phyloP scores from a whole-genome alignment of 306 rosid genomes.

The Abrus precatorius region DNA sequence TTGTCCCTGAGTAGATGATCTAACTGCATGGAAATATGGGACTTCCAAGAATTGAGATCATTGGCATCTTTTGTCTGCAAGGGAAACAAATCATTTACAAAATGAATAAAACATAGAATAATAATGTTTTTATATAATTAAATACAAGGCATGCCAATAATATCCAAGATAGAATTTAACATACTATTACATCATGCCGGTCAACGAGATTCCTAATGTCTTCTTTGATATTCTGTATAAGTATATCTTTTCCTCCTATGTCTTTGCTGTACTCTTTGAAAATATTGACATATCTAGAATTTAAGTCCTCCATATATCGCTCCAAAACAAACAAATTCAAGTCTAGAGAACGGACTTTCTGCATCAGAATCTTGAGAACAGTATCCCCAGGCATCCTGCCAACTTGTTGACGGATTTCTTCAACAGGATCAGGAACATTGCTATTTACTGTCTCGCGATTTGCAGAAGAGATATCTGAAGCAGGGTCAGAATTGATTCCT shows the following conservation, averaged over 20 bases:
- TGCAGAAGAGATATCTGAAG: conserved; percentile 53
- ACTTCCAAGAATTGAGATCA: conserved; percentile 81
- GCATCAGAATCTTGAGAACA: conserved; percentile 93
- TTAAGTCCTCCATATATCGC: conserved; percentile 82
- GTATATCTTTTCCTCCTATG: conserved; percentile 61
- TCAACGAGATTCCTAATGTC: conserved; percentile 66
- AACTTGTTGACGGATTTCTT: conserved; percentile 78
- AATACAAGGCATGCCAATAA: background rate
- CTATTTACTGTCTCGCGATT: conserved; percentile 61
- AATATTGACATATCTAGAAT: conserved; percentile 75
- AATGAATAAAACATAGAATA: conserved; percentile 19
- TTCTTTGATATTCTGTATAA: conserved; percentile 72
- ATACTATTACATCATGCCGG: conserved; percentile 68
- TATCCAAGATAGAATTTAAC: conserved; percentile 52
- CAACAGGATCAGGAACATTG: conserved; percentile 70
- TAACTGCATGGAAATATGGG: conserved; percentile 72
- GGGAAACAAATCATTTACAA: conserved; percentile 42
- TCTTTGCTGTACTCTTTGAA: conserved; percentile 78
- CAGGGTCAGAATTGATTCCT: conserved; percentile 54
- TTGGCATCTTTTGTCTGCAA: conserved; percentile 71
- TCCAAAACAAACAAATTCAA: conserved; percentile 83
- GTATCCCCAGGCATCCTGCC: conserved; percentile 99
- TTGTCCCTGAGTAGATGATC: conserved; percentile 70
- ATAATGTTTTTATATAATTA: conserved; percentile 15
- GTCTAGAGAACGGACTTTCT: conserved; percentile 91